phyloP scores from a whole-genome alignment of 1,284 basidiomycete species.

The Pterulicium gracile region DNA sequence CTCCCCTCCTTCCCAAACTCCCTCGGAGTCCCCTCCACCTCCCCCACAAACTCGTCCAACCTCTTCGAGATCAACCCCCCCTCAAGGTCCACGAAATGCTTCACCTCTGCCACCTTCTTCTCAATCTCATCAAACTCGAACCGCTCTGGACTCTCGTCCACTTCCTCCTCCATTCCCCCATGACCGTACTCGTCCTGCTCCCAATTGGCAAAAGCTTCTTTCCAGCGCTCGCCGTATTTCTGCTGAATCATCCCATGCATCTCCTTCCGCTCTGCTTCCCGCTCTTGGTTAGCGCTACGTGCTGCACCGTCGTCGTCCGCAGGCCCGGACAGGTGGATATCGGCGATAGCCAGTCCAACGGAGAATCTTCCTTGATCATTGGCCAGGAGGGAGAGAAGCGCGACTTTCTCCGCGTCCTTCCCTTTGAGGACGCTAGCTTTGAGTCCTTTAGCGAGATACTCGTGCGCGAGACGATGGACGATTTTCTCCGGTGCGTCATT shows the following conservation, averaged over 20 bases:
- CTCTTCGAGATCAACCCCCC: slow-evolving; percentile 15
- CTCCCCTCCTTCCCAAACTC: slow-evolving; percentile 18
- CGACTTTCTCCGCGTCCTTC: slow-evolving; percentile 14
- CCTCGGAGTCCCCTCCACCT: slow-evolving; percentile 23
- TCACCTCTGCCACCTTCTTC: slow-evolving; percentile 15
- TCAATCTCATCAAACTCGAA: slow-evolving; percentile 21
- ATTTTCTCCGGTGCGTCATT: slow-evolving; percentile 12
- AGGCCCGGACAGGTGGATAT: slow-evolving; percentile 21
- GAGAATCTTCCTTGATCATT: slow-evolving; percentile 12
- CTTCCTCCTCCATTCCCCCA: slow-evolving; percentile 16
- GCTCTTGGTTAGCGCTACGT: slow-evolving; percentile 8
- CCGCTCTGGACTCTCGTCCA: slow-evolving; percentile 14
- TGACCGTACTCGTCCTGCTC: slow-evolving; percentile 2
- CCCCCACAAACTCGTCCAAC: slow-evolving; percentile 18
- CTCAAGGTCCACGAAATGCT: slow-evolving; percentile 25
- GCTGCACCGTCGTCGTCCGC: slow-evolving; percentile 18
- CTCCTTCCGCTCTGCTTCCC: not conserved
- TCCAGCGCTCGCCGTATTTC: too few species aligned
- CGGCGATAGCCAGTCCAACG: slow-evolving; percentile 26
- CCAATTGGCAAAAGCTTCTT: slow-evolving; percentile 10
- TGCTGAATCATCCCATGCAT: too few species aligned
- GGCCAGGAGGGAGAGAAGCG: slow-evolving; percentile 9
- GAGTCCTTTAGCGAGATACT: slow-evolving; percentile 15
- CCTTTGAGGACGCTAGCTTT: slow-evolving; percentile 16
- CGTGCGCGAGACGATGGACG: slow-evolving; percentile 18